phyloP scores from a whole-genome alignment of 495 filamentous ascomycete species.

The Hypoxylon trugodes region DNA sequence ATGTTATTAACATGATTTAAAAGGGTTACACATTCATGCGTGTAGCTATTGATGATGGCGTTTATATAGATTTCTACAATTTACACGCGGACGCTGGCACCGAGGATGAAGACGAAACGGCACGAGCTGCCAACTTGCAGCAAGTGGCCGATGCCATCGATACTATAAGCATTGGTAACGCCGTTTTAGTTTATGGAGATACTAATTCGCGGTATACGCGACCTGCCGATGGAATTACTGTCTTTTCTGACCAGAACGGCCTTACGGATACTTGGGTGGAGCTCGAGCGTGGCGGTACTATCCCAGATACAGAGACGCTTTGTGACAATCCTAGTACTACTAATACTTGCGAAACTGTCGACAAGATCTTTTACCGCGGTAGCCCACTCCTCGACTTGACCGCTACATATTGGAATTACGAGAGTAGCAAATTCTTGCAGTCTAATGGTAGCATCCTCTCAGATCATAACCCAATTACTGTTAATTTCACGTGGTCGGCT shows the following conservation, averaged over 20 bases:
- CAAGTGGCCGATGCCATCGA: slow-evolving; percentile 65
- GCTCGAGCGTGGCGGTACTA: slow-evolving; percentile 52
- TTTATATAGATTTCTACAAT: slow-evolving; percentile 68
- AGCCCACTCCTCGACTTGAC: slow-evolving; percentile 54
- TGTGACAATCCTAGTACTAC: slow-evolving; percentile 61
- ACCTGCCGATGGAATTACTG: slow-evolving; percentile 56
- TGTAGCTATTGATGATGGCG: slow-evolving; percentile 48
- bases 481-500: slow-evolving; percentile 61
- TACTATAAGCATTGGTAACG: slow-evolving; percentile 60
- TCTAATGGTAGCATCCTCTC: slow-evolving; percentile 61
- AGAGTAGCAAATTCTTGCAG: slow-evolving; percentile 59
- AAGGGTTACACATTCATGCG: slow-evolving; percentile 71
- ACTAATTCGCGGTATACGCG: slow-evolving; percentile 67
- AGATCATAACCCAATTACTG: slow-evolving; percentile 68
- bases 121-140: slow-evolving; percentile 62
- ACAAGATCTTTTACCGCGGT: slow-evolving; percentile 68
- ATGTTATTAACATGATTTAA: too few species aligned
- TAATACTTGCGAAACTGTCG: slow-evolving; percentile 66
- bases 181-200: slow-evolving; percentile 68
- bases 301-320: slow-evolving; percentile 53
- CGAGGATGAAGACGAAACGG: slow-evolving; percentile 55
- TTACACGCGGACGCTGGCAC: slow-evolving; percentile 69
- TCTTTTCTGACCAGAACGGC: slow-evolving; percentile 54
- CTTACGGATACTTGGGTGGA: slow-evolving; percentile 64
- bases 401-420: slow-evolving; percentile 59